A percentile compares a stretch with the other conserved stretches of the same genome.
phyloP scores from a whole-genome alignment of 1,284 basidiomycete species.

The Microbotryum scabiosae region DNA sequence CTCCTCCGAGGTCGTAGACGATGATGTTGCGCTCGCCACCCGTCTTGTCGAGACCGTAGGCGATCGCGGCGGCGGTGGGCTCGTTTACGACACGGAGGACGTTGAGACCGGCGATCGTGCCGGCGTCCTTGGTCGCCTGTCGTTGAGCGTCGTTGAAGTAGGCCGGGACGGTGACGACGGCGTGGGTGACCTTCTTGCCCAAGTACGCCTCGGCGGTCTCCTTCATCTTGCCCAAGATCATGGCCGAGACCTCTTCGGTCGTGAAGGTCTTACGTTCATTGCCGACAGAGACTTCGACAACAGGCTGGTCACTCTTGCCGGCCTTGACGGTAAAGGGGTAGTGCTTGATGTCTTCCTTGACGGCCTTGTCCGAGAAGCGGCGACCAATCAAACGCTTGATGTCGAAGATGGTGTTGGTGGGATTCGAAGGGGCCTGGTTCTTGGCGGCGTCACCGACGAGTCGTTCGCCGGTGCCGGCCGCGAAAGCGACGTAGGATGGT shows the following conservation, averaged over 20 bases:
- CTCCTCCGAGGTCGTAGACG: conserved; percentile 96
- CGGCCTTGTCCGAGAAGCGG: conserved; percentile 67
- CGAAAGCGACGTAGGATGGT: conserved; percentile 73
- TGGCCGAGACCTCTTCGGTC: conserved; percentile 83
- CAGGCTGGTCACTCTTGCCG: conserved; percentile 20
- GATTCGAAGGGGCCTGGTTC: conserved; percentile 57
- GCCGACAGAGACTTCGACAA: conserved; percentile 29
- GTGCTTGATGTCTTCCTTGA: conserved; percentile 75
- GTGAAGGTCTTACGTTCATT: conserved; percentile 34
- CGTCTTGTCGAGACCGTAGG: conserved; percentile 93
- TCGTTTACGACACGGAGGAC: conserved; percentile 99
- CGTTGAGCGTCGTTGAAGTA: conserved; percentile 98
- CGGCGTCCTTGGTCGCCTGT: conserved; percentile 97
- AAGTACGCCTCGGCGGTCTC: conserved; percentile 98
- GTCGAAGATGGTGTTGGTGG: conserved; percentile 91
- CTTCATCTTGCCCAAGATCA: conserved; percentile 98
- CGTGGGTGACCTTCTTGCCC: conserved; percentile 91
- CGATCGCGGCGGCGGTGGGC: conserved; percentile 88
- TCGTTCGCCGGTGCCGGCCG: conserved; percentile 68
- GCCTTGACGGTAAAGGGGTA: conserved; percentile 47
- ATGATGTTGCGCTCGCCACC: conserved; percentile 89
- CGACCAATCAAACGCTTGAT: conserved; percentile 91
- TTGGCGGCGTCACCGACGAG: conserved; percentile 57
- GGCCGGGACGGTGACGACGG: conserved; percentile 95
- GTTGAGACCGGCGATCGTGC: conserved; percentile 88